A percentile compares a stretch with the other conserved stretches of the same genome.
These are phyloP conservation scores for Fomitopsis schrenkii DNA, from an alignment of 1,284 basidiomycete genomes.

Conservation along the genomic window DNA sequence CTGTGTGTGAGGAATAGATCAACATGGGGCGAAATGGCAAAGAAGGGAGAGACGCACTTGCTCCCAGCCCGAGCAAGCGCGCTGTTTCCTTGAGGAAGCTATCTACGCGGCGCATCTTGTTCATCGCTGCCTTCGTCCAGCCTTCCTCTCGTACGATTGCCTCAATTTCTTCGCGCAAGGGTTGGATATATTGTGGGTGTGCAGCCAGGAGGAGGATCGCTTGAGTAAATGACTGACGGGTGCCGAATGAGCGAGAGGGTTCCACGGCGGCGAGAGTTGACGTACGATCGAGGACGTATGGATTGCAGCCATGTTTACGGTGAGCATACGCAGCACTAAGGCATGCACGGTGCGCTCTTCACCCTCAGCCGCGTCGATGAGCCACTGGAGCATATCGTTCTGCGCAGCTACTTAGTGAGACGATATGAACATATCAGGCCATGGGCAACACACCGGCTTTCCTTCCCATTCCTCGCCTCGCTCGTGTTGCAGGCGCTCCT, in stretches of 20 bases:
- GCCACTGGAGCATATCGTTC: conserved; percentile 43
- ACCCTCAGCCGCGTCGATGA: conserved; percentile 34
- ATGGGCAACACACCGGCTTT: conserved; percentile 22
- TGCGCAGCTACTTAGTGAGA: conserved; percentile 10
- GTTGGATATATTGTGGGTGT: conserved; percentile 15
- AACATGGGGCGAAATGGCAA: background rate
- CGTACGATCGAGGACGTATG: conserved; percentile 36
- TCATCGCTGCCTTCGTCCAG: conserved; percentile 18
- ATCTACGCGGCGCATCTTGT: conserved; percentile 22
- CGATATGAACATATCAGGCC: too few species aligned
- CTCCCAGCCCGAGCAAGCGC: conserved; percentile 6
- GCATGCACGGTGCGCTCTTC: conserved; percentile 28
- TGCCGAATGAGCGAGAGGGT: background rate
- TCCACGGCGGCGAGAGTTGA: background rate
- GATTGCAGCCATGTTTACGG: conserved; percentile 40
- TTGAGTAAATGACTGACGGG: conserved; percentile 26
- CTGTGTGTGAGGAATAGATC: conserved; percentile 14
- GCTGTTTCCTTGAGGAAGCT: conserved; percentile 23
- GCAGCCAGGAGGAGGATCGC: conserved; percentile 21
- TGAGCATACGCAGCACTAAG: conserved; percentile 35
- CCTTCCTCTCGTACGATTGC: conserved; percentile 14
- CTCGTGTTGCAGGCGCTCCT: conserved; percentile 30
- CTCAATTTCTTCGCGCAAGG: conserved; percentile 21
- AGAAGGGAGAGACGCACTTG: conserved; percentile 5
- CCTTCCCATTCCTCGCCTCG: conserved; percentile 32